Evolutionary conservation across 2,329 filamentous ascomycete genomes (phyloP).

Genomic region (Sarocladium brachiariae): DNA sequence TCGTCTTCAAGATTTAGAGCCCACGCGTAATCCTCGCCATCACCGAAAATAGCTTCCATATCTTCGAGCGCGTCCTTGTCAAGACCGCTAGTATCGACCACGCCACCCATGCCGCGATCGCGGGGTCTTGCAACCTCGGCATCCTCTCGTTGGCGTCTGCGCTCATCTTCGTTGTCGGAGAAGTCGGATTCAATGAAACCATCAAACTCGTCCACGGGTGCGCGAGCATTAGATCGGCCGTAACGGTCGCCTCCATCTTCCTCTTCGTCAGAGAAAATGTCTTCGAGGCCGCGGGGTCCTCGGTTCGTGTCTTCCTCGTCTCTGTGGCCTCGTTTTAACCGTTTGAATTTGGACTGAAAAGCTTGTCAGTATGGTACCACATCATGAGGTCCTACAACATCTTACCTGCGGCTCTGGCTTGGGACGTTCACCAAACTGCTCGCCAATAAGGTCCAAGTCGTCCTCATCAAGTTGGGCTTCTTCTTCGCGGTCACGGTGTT

Average conservation of each 20-base stretch:
- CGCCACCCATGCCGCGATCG: constrained; percentile 61
- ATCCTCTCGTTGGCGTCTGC: constrained; percentile 71
- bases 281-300: constrained; percentile 68
- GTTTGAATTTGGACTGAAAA: constrained; percentile 75
- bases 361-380: constrained; percentile 15
- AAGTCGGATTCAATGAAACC: constrained; percentile 98
- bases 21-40: constrained; percentile 94
- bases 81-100: constrained; percentile 74
- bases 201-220: constrained; percentile 69
- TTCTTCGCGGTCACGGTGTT: constrained; percentile 67
- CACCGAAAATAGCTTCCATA: constrained; percentile 92
- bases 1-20: constrained; percentile 84
- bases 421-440: constrained; percentile 59
- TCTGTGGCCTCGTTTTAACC: constrained; percentile 84
- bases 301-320: constrained; percentile 60
- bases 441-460: constrained; percentile 89
- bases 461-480: constrained; percentile 92
- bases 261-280: constrained; percentile 95
- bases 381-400: too few relatives aligned
- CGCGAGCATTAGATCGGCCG: constrained; percentile 47
- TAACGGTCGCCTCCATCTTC: constrained; percentile 59
- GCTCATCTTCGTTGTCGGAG: constrained; percentile 76
- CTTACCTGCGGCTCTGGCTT: constrained; percentile 62
- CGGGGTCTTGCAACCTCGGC: constrained; percentile 79
- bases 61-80: constrained; percentile 92